phyloP scores from a whole-genome alignment of 2,329 filamentous ascomycete species.

The Fonsecaea erecta region DNA sequence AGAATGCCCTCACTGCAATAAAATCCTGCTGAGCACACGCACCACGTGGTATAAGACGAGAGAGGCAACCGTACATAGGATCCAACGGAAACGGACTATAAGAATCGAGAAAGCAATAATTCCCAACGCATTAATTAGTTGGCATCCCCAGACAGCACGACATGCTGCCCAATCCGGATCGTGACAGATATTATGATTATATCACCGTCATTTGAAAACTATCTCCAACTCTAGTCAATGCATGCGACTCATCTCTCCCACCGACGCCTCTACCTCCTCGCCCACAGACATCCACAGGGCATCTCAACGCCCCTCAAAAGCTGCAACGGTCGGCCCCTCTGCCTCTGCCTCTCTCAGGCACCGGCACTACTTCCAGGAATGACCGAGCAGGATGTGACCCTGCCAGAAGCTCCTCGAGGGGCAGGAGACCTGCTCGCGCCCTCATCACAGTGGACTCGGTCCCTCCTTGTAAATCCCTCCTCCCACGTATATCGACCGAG shows the following conservation, averaged over 20 bases:
- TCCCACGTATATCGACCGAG: slow-evolving; percentile 26
- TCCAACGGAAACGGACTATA: no score
- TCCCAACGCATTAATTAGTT: no score
- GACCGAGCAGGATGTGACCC: slow-evolving; percentile 33
- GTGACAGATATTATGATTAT: neutral
- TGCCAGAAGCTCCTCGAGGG: slow-evolving; percentile 20
- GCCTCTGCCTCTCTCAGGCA: neutral
- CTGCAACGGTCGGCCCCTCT: neutral
- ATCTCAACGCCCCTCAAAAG: neutral
- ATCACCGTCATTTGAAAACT: slow-evolving; percentile 18
- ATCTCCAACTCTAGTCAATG: neutral
- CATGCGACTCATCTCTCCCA: neutral
- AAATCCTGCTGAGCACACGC: neutral
- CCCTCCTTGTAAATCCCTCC: slow-evolving; percentile 38
- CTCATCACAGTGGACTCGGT: slow-evolving; percentile 50
- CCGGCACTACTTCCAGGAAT: slow-evolving; percentile 19
- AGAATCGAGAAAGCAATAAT: neutral
- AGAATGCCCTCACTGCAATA: slow-evolving; percentile 30
- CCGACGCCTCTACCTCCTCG: neutral
- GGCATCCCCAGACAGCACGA: neutral
- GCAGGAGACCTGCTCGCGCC: slow-evolving; percentile 41
- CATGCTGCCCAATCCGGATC: slow-evolving; percentile 6
- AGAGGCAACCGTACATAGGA: no score
- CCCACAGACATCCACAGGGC: no score
- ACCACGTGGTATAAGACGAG: neutral